A percentile compares a stretch with the other conserved stretches of the same genome.
Evolutionary conservation across 805 yeast genomes (phyloP).

Genomic region (Metschnikowia bowlesiae): DNA sequence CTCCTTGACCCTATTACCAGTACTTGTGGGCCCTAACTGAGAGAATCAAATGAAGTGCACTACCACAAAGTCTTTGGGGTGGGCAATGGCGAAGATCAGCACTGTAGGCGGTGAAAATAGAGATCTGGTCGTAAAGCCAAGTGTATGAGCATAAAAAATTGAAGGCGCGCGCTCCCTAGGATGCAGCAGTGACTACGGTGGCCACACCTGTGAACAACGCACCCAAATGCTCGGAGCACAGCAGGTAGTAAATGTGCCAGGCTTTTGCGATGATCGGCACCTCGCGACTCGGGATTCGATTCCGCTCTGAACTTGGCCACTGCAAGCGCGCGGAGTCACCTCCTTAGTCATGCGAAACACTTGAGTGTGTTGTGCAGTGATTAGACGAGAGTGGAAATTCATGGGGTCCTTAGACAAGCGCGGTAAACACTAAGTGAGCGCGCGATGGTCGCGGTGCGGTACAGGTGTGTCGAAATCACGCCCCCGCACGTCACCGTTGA

Average conservation of each 20-base stretch:
- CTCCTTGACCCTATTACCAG: neutral
- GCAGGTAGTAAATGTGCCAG: neutral
- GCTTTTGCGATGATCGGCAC: no score
- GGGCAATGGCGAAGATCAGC: neutral
- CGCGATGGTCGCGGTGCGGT: no score
- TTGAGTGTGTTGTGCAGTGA: no score
- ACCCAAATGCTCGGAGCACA: neutral
- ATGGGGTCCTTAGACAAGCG: no score
- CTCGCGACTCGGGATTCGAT: no score
- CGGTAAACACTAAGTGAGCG: no score
- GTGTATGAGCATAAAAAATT: neutral
- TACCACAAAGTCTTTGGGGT: neutral
- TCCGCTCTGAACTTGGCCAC: no score
- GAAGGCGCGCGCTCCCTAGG: conserved; percentile 4
- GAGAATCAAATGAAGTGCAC: neutral
- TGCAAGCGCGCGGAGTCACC: no score
- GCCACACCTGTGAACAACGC: neutral
- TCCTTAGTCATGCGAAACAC: no score
- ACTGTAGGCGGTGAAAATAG: neutral
- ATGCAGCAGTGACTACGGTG: conserved; percentile 1
- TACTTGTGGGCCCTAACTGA: neutral
- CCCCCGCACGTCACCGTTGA: no score
- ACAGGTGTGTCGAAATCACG: no score
- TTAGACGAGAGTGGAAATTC: no score
- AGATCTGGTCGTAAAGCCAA: neutral